Conservation (phyloP, 176 grass and related monocot species). For the Aegilops sharonensis region DNA sequence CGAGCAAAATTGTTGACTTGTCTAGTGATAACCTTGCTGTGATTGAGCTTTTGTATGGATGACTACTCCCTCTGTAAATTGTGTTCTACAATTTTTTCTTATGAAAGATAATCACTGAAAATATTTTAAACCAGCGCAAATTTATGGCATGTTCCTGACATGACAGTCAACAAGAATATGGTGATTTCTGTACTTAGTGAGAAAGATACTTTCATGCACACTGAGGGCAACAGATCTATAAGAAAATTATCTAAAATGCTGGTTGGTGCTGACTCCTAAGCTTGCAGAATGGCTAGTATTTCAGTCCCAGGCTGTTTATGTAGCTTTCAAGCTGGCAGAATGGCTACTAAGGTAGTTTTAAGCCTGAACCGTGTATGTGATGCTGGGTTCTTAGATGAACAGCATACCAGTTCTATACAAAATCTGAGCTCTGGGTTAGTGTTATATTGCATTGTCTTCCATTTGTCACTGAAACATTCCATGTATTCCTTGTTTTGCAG, state of each 20-base stretch:
- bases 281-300: not conserved
- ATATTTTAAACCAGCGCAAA: not conserved
- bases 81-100: not conserved
- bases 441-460: not conserved
- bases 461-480: slow-evolving; percentile 12
- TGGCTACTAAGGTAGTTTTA: not conserved
- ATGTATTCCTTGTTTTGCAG: slow-evolving; percentile 32
- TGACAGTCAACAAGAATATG: slow-evolving; percentile 3
- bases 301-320: not conserved
- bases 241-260: not conserved
- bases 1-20: not conserved
- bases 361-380: not conserved
- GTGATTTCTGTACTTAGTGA: not conserved
- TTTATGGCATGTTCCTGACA: not conserved
- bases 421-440: not conserved
- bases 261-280: not conserved
- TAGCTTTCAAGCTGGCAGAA: not conserved
- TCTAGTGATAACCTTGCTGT: not conserved
- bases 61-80: not conserved
- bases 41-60: not conserved
- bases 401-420: not conserved
- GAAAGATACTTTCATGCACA: not conserved
- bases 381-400: not conserved
- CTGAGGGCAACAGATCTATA: not conserved
- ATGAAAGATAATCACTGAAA: not conserved